These are phyloP conservation scores for Plectranthus barbatus DNA, from an alignment of 257 asterid species.

Conservation along the genomic window DNA sequence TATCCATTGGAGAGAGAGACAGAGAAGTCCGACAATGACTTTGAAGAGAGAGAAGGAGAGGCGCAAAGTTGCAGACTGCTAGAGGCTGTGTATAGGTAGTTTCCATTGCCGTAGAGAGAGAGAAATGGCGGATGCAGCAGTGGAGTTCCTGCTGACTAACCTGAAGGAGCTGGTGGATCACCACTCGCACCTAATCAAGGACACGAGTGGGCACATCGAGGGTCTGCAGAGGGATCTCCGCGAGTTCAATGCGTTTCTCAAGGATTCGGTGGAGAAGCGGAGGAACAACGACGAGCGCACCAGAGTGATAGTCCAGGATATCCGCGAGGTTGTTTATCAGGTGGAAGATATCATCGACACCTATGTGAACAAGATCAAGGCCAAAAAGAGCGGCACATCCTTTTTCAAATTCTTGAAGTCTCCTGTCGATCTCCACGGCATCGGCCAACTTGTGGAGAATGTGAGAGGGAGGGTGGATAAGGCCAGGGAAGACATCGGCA, in stretches of 20 bases:
- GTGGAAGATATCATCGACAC: conserved; percentile 24
- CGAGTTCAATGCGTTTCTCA: conserved; percentile 9
- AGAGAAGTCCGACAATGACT: too few species aligned
- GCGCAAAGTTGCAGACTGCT: too few species aligned
- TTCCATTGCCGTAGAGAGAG: background rate
- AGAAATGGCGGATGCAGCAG: too few species aligned
- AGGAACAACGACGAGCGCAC: conserved; percentile 2
- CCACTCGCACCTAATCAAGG: conserved; percentile 3
- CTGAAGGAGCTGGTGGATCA: conserved; percentile 15
- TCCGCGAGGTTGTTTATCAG: conserved; percentile 27
- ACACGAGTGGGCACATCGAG: conserved; percentile 2
- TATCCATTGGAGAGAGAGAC: too few species aligned
- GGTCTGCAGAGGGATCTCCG: conserved; percentile 18
- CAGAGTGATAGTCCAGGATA: conserved; percentile 5
- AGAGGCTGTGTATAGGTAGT: too few species aligned
- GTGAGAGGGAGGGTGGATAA: conserved; percentile 8
- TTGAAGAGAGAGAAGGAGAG: too few species aligned
- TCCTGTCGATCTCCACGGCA: conserved; percentile 1
- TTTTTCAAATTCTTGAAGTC: background rate
- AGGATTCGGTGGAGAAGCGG: too few species aligned
- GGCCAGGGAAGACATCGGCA: conserved; percentile 7
- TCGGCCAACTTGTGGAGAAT: conserved; percentile 9
- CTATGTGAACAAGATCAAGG: conserved; percentile 12
- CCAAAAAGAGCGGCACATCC: conserved; percentile 3
- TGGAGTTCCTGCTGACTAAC: conserved; percentile 23